Conservation (phyloP, 106 monocot genomes). For the Posidonia australis region DNA sequence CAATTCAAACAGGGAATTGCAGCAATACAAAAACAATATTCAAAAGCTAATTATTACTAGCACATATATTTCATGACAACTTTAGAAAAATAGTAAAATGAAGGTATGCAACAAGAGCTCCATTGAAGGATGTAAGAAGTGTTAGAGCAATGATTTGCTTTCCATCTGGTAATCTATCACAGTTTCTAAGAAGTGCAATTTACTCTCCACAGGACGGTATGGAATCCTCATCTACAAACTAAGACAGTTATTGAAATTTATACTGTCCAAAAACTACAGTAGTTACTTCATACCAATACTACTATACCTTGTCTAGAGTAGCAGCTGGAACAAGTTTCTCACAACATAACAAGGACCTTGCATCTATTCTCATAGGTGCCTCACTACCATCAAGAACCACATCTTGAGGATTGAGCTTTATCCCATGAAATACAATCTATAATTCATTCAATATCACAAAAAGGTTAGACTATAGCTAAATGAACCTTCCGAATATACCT, state of each 20-base stretch:
- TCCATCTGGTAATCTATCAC: constrained; percentile 84
- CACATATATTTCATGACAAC: no score
- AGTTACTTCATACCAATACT: not conserved
- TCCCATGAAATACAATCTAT: constrained; percentile 87
- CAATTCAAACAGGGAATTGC: no score
- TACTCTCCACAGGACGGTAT: constrained; percentile 63
- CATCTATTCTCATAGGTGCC: constrained; percentile 54
- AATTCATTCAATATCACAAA: constrained; percentile 7
- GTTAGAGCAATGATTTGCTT: constrained; percentile 72
- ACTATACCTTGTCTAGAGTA: constrained; percentile 55
- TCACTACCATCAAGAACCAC: constrained; percentile 90
- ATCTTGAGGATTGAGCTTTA: constrained; percentile 34
- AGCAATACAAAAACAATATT: no score
- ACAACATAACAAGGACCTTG: constrained; percentile 59
- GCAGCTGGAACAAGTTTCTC: constrained; percentile 82
- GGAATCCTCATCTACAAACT: constrained; percentile 61
- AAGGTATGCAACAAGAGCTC: no score
- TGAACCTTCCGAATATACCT: not conserved
- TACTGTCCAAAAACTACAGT: not conserved
- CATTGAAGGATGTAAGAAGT: no score
- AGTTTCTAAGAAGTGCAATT: constrained; percentile 37
- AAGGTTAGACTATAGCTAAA: not conserved
- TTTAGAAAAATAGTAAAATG: no score
- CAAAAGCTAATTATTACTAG: no score
- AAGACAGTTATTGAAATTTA: not conserved